These are phyloP conservation scores for Globisporangium takayamanum DNA, from an alignment of 352 stramenopile genomes.

Conservation along the genomic window DNA sequence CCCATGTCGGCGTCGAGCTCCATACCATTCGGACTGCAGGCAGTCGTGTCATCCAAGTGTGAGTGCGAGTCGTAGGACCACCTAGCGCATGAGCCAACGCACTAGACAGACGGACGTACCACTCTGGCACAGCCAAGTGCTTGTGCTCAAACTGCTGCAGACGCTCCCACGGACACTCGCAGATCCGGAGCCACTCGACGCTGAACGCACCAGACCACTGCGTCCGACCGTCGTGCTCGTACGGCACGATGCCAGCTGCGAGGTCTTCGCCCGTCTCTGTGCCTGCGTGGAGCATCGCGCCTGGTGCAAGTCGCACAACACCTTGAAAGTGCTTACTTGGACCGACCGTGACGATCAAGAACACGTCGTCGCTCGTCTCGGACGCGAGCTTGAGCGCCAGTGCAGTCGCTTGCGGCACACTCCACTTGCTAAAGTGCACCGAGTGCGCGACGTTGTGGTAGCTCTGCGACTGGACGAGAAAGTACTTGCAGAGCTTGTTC, in stretches of 20 bases:
- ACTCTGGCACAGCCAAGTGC: conserved; percentile 43
- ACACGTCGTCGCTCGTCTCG: conserved; percentile 74
- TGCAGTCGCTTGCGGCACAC: conserved; percentile 37
- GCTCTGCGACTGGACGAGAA: conserved; percentile 70
- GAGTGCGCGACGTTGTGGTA: conserved; percentile 80
- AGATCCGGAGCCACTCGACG: conserved; percentile 84
- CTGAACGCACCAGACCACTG: conserved; percentile 60
- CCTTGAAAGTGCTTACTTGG: conserved; percentile 79
- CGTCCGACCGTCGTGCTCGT: conserved; percentile 37
- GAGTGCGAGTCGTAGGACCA: not conserved
- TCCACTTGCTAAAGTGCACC: conserved; percentile 73
- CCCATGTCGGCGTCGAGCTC: conserved; percentile 62
- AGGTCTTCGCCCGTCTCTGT: conserved; percentile 46
- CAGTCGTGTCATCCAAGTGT: conserved; percentile 1
- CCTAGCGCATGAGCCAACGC: not conserved
- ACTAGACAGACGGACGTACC: conserved; percentile 24
- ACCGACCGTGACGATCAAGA: conserved; percentile 67
- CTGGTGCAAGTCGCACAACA: conserved; percentile 40
- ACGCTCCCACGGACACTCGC: conserved; percentile 82
- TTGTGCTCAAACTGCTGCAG: conserved; percentile 71
- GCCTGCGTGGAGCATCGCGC: conserved; percentile 30
- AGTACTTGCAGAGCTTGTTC: conserved; percentile 75
- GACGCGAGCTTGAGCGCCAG: conserved; percentile 65
- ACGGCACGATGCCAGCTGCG: conserved; percentile 39
- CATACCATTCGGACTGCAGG: conserved; percentile 51